Percentiles rank a stretch among this genome's conserved stretches.
Conservation (phyloP, 2,329 filamentous ascomycete species). For the Fusarium heterosporum region DNA sequence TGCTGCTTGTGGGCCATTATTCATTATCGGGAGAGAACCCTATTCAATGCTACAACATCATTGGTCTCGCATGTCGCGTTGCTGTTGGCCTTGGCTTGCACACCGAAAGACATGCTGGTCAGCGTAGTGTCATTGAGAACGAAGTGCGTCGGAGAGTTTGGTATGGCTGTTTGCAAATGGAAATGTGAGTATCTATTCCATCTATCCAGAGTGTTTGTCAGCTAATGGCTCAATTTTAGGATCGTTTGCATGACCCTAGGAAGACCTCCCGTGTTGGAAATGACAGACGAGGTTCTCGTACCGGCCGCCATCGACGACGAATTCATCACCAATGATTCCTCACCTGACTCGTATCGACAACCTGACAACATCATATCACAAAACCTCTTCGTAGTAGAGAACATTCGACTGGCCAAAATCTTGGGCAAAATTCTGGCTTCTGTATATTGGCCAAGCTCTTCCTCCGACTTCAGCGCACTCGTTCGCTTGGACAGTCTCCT, state of each 20-base stretch:
- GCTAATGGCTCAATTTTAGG: too few relatives aligned
- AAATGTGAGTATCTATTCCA: background rate
- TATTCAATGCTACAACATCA: background rate
- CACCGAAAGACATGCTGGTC: background rate
- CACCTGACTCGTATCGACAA: background rate
- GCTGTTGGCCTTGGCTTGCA: background rate
- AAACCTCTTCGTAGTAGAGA: conserved; percentile 7
- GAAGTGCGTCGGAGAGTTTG: conserved; percentile 7
- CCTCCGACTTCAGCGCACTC: conserved; percentile 2
- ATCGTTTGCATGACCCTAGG: conserved; percentile 11
- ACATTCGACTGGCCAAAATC: background rate
- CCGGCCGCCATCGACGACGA: conserved; percentile 7
- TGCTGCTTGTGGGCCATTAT: background rate
- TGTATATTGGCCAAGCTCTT: background rate
- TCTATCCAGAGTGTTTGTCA: too few relatives aligned
- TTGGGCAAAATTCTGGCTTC: background rate
- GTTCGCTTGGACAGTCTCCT: background rate
- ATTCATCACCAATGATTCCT: rapidly evolving
- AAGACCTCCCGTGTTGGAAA: background rate
- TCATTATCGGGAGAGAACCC: background rate
- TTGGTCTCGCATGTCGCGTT: background rate
- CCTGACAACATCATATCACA: background rate
- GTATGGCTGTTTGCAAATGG: conserved; percentile 9
- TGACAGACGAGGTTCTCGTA: background rate
- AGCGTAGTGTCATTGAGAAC: conserved; percentile 5